Evolutionary conservation across 176 grass and related monocot genomes (phyloP).

Genomic region (Musa troglodytarum): DNA sequence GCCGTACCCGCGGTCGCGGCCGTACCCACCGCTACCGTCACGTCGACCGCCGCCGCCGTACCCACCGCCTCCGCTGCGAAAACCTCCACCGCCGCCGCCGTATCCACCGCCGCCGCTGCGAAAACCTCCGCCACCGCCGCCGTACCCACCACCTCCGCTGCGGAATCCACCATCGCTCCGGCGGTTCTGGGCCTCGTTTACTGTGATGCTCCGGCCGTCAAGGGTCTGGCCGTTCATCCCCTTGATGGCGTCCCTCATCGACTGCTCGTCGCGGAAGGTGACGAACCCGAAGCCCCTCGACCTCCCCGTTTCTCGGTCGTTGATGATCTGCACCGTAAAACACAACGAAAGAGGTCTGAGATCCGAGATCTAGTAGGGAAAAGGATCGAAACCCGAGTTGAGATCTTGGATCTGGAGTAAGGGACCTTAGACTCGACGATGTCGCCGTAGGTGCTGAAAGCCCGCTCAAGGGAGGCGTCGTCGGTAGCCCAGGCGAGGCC

Average conservation of each 20-base stretch:
- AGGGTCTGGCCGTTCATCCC: slow-evolving; percentile 75
- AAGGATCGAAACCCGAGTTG: background rate
- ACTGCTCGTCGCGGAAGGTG: slow-evolving; percentile 57
- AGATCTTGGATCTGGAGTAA: background rate
- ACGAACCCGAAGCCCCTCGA: slow-evolving; percentile 91
- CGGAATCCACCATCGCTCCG: slow-evolving; percentile 24
- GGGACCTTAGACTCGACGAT: slow-evolving; percentile 79
- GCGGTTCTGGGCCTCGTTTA: slow-evolving; percentile 91
- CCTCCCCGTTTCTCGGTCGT: slow-evolving; percentile 73
- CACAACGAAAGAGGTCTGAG: slow-evolving; percentile 9
- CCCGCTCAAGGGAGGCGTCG: slow-evolving; percentile 54
- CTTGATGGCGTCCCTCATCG: slow-evolving; percentile 82
- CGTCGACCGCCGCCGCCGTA: background rate
- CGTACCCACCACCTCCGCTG: background rate
- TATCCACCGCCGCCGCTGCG: background rate
- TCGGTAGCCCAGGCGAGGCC: slow-evolving; percentile 91
- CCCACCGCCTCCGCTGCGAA: background rate
- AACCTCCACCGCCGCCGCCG: slow-evolving; percentile 17
- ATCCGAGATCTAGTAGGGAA: background rate
- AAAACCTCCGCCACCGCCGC: slow-evolving; percentile 28
- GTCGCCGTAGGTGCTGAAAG: slow-evolving; percentile 69
- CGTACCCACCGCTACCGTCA: background rate
- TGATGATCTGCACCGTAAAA: slow-evolving; percentile 58
- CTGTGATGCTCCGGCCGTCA: slow-evolving; percentile 85
- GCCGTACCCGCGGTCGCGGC: background rate